Evolutionary conservation across 1,284 basidiomycete species (phyloP).

Genomic region (Sanghuangporus baumii): DNA sequence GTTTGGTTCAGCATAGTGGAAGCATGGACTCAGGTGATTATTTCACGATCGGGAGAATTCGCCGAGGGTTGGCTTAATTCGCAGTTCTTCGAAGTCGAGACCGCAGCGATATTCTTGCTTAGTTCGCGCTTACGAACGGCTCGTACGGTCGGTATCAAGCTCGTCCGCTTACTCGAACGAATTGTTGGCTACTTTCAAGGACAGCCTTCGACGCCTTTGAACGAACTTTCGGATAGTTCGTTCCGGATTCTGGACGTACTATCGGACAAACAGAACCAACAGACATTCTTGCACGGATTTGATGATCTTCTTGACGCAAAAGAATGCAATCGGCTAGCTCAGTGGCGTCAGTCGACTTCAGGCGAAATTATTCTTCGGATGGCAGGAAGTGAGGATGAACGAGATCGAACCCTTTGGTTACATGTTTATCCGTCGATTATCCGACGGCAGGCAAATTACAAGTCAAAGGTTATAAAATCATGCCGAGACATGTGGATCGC

Average conservation of each 20-base stretch:
- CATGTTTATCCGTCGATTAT: slow-evolving; percentile 63
- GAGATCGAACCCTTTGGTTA: slow-evolving; percentile 67
- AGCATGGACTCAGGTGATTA: slow-evolving; percentile 53
- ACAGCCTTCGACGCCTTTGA: slow-evolving; percentile 27
- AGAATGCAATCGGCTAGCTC: slow-evolving; percentile 52
- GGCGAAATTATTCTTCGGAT: slow-evolving; percentile 54
- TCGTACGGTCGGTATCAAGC: slow-evolving; percentile 53
- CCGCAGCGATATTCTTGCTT: slow-evolving; percentile 76
- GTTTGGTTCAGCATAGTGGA: slow-evolving; percentile 78
- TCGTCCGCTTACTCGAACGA: slow-evolving; percentile 48
- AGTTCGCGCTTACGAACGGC: slow-evolving; percentile 51
- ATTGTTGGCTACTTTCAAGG: slow-evolving; percentile 38
- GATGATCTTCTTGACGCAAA: slow-evolving; percentile 59
- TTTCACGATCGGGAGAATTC: slow-evolving; percentile 35
- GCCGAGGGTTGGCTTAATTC: slow-evolving; percentile 33
- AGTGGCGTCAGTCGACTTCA: slow-evolving; percentile 53
- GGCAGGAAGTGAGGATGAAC: slow-evolving; percentile 58
- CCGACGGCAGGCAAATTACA: slow-evolving; percentile 44
- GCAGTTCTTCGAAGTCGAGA: slow-evolving; percentile 59
- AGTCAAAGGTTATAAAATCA: slow-evolving; percentile 37
- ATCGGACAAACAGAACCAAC: slow-evolving; percentile 38
- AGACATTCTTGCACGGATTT: slow-evolving; percentile 51
- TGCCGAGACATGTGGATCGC: slow-evolving; percentile 64
- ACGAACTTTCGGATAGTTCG: slow-evolving; percentile 24
- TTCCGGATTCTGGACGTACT: slow-evolving; percentile 46